These are phyloP conservation scores for Rubia balearica DNA, from an alignment of 305 asterid genomes.

Conservation along the genomic window DNA sequence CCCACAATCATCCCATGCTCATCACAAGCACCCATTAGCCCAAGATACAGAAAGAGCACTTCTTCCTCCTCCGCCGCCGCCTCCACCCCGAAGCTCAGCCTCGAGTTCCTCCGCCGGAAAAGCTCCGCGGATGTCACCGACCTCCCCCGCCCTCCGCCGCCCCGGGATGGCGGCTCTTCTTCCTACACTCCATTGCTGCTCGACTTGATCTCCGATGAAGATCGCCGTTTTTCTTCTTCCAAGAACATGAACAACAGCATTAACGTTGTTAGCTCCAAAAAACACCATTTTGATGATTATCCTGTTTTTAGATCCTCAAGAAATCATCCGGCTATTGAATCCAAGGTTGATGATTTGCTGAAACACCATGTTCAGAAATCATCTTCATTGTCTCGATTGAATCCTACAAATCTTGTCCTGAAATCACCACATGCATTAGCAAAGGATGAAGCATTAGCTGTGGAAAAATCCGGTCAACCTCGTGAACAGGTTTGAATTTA, in stretches of 20 bases:
- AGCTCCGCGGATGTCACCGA: constrained; percentile 62
- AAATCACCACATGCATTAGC: constrained; percentile 26
- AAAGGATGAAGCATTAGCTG: constrained; percentile 7
- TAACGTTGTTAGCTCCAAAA: constrained; percentile 14
- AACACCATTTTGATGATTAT: constrained; percentile 23
- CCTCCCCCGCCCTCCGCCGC: constrained; percentile 15
- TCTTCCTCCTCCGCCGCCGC: not conserved
- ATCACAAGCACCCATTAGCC: constrained; percentile 54
- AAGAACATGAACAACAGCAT: constrained; percentile 8
- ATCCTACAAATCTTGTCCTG: constrained; percentile 13
- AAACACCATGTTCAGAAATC: constrained; percentile 17
- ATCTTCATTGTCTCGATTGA: constrained; percentile 28
- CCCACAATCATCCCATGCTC: constrained; percentile 45
- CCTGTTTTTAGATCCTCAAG: constrained; percentile 31
- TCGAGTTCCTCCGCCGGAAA: constrained; percentile 35
- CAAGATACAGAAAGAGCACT: constrained; percentile 31
- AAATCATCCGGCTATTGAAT: constrained; percentile 26
- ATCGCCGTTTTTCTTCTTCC: not conserved
- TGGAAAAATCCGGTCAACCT: not conserved
- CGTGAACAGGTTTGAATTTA: constrained; percentile 15
- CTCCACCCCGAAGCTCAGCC: constrained; percentile 16
- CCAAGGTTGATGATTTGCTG: constrained; percentile 13
- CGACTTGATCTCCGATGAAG: constrained; percentile 30
- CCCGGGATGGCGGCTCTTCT: not conserved
- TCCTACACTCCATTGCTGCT: constrained; percentile 35